A percentile compares a stretch with the other conserved stretches of the same genome.
phyloP scores from a whole-genome alignment of 1,284 basidiomycete genomes.

The Cutaneotrichosporon cutaneum region DNA sequence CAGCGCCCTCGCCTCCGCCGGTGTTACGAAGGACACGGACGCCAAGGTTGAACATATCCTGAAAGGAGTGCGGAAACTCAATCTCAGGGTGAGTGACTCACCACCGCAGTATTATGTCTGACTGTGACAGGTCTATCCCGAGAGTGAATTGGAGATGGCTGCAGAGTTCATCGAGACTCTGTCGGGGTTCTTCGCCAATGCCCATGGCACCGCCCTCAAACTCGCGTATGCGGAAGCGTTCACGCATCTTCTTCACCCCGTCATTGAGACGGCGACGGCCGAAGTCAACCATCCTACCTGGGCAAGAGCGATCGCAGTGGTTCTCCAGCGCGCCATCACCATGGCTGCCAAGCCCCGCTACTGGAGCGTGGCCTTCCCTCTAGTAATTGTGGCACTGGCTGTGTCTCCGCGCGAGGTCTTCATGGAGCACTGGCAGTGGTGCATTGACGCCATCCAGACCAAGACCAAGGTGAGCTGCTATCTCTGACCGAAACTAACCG shows the following conservation, averaged over 20 bases:
- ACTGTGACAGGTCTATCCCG: constrained; percentile 74
- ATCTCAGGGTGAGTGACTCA: constrained; percentile 64
- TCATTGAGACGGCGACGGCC: constrained; percentile 91
- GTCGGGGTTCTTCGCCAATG: constrained; percentile 76
- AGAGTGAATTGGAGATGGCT: constrained; percentile 88
- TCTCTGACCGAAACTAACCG: constrained; percentile 14
- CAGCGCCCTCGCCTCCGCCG: constrained; percentile 67
- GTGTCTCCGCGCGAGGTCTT: constrained; percentile 85
- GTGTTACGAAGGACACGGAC: constrained; percentile 70
- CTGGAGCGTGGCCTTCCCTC: constrained; percentile 82
- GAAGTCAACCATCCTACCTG: constrained; percentile 95
- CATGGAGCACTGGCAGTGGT: constrained; percentile 72
- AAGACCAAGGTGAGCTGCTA: constrained; percentile 70
- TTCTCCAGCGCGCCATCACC: constrained; percentile 77
- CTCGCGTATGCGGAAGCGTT: constrained; percentile 82
- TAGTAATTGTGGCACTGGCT: constrained; percentile 79
- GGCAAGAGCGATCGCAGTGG: constrained; percentile 83
- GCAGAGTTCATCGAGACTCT: constrained; percentile 85
- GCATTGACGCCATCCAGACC: constrained; percentile 67
- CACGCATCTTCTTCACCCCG: constrained; percentile 76
- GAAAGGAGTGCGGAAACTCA: constrained; percentile 71
- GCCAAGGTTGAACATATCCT: constrained; percentile 78
- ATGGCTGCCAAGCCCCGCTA: constrained; percentile 90
- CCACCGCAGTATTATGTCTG: neutral
- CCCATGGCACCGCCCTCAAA: constrained; percentile 82